Conservation (phyloP, 495 filamentous ascomycete species). For the Penicillium bovifimosum region DNA sequence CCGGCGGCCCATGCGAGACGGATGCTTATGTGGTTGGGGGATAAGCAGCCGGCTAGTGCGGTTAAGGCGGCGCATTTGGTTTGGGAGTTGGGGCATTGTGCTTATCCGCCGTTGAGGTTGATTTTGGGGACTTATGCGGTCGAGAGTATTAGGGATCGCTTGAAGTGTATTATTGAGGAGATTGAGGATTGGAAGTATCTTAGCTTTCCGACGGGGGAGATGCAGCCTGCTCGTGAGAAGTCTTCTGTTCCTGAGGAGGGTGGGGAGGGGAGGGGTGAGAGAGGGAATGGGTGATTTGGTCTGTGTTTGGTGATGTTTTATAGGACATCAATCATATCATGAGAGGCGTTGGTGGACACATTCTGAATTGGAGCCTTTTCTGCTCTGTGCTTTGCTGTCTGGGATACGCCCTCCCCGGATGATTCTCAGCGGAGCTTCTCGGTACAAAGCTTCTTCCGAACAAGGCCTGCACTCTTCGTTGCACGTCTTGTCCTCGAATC, state of each 20-base stretch:
- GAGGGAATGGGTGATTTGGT: neutral
- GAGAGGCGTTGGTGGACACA: too few species aligned
- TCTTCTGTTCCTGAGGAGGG: conserved; percentile 6
- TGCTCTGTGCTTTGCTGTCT: too few species aligned
- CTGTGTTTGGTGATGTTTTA: neutral
- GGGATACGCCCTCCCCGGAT: too few species aligned
- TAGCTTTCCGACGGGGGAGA: conserved; percentile 47
- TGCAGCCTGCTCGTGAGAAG: conserved; percentile 16
- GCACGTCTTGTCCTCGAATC: too few species aligned
- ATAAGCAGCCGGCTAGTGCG: conserved; percentile 85
- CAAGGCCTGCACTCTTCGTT: too few species aligned
- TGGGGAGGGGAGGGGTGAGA: conserved; percentile 1
- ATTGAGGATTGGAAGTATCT: conserved; percentile 87
- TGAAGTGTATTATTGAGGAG: conserved; percentile 90
- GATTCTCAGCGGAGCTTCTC: too few species aligned
- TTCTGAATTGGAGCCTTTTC: too few species aligned
- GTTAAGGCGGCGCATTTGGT: conserved; percentile 93
- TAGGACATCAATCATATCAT: neutral
- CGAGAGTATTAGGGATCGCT: conserved; percentile 84
- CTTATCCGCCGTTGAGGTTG: conserved; percentile 78
- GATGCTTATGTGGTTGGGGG: conserved; percentile 93
- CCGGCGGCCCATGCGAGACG: conserved; percentile 86
- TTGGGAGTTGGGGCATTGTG: conserved; percentile 93
- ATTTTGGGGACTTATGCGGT: conserved; percentile 89
- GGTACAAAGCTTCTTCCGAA: too few species aligned